Evolutionary conservation across 202 grass and related monocot species (phyloP).

Genomic region (Cymbopogon flexuosus): DNA sequence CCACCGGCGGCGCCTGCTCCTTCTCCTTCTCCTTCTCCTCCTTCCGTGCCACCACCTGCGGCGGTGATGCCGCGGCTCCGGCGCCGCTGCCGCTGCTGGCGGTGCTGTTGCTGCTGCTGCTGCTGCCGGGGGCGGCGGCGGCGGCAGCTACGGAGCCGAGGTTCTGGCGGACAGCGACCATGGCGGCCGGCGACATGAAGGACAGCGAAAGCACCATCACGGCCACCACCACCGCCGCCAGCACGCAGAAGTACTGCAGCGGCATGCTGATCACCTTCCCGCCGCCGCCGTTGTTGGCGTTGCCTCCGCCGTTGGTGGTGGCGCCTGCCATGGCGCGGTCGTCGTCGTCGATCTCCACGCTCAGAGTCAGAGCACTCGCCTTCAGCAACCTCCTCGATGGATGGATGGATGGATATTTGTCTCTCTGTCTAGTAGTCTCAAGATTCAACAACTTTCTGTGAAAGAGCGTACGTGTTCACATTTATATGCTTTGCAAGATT

Average conservation of each 20-base stretch:
- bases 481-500: conserved; percentile 11
- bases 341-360: neutral
- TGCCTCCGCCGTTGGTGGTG: conserved; percentile 3
- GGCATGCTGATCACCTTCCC: conserved; percentile 42
- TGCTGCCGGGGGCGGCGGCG: neutral
- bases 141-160: neutral
- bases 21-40: neutral
- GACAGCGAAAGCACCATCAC: conserved; percentile 46
- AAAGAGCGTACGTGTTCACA: neutral
- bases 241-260: conserved; percentile 50
- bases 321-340: conserved; percentile 34
- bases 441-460: neutral
- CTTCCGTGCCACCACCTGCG: neutral
- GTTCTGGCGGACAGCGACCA: conserved; percentile 41
- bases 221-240: conserved; percentile 40
- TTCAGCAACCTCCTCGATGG: neutral
- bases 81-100: neutral
- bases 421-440: neutral
- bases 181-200: conserved; percentile 40
- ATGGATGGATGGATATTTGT: neutral
- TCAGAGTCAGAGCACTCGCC: neutral
- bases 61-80: neutral
- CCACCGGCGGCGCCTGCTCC: conserved; percentile 8
- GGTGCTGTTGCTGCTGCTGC: neutral
- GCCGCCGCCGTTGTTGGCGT: neutral